Conservation (phyloP, 257 asterid genomes). For the Petrea volubilis region DNA sequence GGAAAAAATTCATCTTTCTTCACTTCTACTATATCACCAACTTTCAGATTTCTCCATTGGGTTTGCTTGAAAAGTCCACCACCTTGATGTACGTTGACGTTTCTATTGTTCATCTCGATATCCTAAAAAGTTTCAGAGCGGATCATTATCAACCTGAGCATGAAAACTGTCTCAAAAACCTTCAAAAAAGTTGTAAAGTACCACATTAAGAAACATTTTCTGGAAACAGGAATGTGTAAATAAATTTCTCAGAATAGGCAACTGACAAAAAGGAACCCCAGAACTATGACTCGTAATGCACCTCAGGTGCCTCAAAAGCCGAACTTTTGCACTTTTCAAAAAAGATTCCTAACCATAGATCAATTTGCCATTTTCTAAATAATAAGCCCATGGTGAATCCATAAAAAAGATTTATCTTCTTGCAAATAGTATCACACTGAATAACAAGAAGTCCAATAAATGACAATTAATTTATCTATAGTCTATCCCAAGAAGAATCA, state of each 20-base stretch:
- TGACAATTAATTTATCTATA: neutral
- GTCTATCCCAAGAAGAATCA: neutral
- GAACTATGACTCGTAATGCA: neutral
- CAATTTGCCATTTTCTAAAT: neutral
- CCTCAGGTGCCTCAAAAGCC: neutral
- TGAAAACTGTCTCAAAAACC: neutral
- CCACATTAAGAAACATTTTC: neutral
- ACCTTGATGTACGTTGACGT: conserved; percentile 69
- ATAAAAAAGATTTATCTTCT: conserved; percentile 7
- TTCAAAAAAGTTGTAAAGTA: neutral
- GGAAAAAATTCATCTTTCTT: conserved; percentile 90
- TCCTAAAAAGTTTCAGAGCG: conserved; percentile 47
- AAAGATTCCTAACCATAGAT: neutral
- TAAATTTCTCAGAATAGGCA: neutral
- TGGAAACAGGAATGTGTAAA: neutral
- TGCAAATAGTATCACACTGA: neutral
- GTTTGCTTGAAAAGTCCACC: conserved; percentile 53
- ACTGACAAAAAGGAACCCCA: neutral
- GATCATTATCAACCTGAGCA: conserved; percentile 8
- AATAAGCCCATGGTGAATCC: neutral
- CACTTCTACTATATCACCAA: conserved; percentile 85
- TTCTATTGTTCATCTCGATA: conserved; percentile 76
- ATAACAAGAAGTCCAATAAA: neutral
- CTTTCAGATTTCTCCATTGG: conserved; percentile 79
- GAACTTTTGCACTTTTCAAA: neutral